phyloP scores from a whole-genome alignment of 2,329 filamentous ascomycete species.

The Cordyceps javanica region DNA sequence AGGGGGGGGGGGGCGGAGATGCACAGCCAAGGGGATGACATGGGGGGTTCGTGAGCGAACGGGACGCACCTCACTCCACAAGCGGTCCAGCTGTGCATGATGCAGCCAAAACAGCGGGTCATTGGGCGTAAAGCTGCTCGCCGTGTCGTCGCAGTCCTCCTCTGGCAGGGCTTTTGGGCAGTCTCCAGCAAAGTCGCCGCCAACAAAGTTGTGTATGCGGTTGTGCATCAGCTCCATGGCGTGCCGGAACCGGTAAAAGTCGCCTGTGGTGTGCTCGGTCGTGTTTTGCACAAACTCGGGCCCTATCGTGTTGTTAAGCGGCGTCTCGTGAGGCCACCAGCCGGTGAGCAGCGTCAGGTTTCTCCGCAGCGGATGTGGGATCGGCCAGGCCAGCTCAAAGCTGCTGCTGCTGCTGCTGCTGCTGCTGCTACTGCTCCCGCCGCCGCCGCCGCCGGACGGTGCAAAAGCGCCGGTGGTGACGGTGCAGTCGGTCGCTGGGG shows the following conservation, averaged over 20 bases:
- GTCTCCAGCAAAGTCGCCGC: neutral
- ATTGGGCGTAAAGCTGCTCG: neutral
- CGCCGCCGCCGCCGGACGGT: neutral
- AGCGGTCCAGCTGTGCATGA: neutral
- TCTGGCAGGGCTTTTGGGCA: neutral
- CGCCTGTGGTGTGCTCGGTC: neutral
- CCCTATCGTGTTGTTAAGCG: neutral
- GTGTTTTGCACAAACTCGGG: neutral
- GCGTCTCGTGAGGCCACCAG: neutral
- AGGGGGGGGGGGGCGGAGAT: too few relatives aligned
- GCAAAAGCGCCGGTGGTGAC: neutral
- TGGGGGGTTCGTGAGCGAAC: too few relatives aligned
- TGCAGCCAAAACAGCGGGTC: conserved; percentile 4
- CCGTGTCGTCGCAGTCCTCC: neutral
- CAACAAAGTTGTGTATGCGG: neutral
- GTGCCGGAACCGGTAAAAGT: neutral
- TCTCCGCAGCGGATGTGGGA: neutral
- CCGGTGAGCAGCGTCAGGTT: neutral
- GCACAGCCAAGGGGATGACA: too few relatives aligned
- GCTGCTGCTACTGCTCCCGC: too few relatives aligned
- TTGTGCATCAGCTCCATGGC: neutral
- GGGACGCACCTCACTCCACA: neutral
- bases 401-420: too few relatives aligned
- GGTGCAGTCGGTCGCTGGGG: neutral
- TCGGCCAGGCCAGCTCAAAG: neutral